phyloP scores from a whole-genome alignment of 768 basidiomycete species.

The Boletus insuetus region DNA sequence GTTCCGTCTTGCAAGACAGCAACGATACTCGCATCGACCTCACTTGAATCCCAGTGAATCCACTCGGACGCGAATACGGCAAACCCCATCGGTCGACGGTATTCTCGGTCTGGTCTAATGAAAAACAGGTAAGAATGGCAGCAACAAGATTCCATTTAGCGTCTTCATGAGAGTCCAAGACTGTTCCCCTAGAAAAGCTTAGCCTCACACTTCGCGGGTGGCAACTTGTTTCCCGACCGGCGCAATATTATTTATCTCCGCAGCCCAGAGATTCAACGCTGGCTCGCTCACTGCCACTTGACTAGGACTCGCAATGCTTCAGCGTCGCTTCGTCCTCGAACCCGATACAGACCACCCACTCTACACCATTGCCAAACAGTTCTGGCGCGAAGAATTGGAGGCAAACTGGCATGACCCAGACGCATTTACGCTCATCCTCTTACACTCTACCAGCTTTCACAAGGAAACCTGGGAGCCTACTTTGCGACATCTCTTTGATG shows the following conservation, averaged over 20 bases:
- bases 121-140: no score
- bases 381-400: constrained; percentile 44
- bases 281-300: neutral
- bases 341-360: constrained; percentile 46
- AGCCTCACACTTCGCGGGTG: no score
- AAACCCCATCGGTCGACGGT: no score
- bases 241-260: constrained; percentile 3
- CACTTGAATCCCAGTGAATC: no score
- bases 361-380: constrained; percentile 55
- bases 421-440: constrained; percentile 55
- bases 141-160: no score
- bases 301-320: constrained; percentile 14
- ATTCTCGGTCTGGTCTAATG: no score
- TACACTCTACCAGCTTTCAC: constrained; percentile 72
- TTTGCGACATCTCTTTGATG: constrained; percentile 45
- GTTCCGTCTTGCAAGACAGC: no score
- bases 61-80: no score
- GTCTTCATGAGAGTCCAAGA: no score
- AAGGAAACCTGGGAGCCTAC: constrained; percentile 74
- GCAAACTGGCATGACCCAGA: constrained; percentile 35
- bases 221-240: no score
- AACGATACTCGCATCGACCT: no score
- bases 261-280: neutral
- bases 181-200: no score
- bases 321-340: constrained; percentile 33